Base-by-base conservation (phyloP, 139 green algal species). In the Coelastrella sp. region DNA sequence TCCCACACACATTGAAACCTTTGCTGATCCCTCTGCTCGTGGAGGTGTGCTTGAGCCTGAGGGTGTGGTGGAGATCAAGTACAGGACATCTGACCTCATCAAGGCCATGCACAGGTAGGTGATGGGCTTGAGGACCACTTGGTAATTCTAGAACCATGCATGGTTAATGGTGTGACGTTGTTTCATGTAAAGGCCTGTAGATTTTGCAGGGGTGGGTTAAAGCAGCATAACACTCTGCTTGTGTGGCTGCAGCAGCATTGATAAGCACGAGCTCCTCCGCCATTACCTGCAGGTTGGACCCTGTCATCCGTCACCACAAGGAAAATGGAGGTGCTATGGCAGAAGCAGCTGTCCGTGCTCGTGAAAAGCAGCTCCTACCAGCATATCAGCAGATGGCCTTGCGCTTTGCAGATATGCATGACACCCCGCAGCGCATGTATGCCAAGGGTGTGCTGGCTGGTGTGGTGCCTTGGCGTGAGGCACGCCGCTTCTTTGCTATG, bases 11-110 rank as follows among this genome's bases (percentile, higher is more conserved):
- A 86, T 96, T 43, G 94, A 98, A 91, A 94, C 96, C 89, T 98
- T 96, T 79, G 95, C 95, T 0, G 95, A 98, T 83, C 89, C 89
- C 23, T 89, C 71, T 34, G 92, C 93, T 23, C 89, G 96, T 1
- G 98, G 97, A 7, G 96, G 93, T 9, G 96, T 99, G 34, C 92
- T 99, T 60, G 98, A 99, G 91, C 96, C 98, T 0, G 95, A 99
- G 82, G 98, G 97, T 40, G 92, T 99, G 62, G 96, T 98, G 50
- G 98, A 99, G 89, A 99, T 99, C 89, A 99, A 99, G 92, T 99
- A 97, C 93, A 87, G 96, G 9, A 78, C 76, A 4, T 82, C 87
- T 0, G 95, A 99, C 77, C 90, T 99, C 34, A 43, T 97, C 1
- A 79, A 87, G 15, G 90, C 93, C 48, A 99, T 99, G 96, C 93